phyloP scores from a whole-genome alignment of 2,329 filamentous ascomycete species.

The Cyphellophora attinorum region DNA sequence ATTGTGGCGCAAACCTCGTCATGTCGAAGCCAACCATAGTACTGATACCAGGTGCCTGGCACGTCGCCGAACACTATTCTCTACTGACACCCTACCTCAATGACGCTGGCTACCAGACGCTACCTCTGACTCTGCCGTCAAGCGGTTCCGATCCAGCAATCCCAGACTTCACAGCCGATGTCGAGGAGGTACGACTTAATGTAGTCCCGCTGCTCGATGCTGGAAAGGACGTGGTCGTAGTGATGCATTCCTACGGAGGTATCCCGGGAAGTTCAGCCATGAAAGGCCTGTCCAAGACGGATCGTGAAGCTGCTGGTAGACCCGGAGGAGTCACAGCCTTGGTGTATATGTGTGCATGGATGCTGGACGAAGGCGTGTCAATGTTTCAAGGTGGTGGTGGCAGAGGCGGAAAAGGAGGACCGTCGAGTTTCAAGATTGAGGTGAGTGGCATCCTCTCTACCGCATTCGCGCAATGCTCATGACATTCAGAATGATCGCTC shows the following conservation, averaged over 20 bases:
- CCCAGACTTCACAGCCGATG: constrained; percentile 27
- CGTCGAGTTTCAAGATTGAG: not conserved
- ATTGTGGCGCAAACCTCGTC: no score
- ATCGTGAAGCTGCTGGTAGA: constrained; percentile 19
- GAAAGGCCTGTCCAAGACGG: constrained; percentile 10
- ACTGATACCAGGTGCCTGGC: constrained; percentile 32
- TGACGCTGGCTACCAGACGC: constrained; percentile 23
- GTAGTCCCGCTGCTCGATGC: constrained; percentile 10
- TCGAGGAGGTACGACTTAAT: constrained; percentile 20
- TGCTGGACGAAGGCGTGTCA: not conserved
- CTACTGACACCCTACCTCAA: constrained; percentile 22
- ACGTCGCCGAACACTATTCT: constrained; percentile 23
- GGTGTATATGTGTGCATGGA: constrained; percentile 24
- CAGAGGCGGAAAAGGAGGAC: not conserved
- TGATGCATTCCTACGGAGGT: constrained; percentile 22
- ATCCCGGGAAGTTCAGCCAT: constrained; percentile 17
- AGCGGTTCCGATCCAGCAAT: constrained; percentile 23
- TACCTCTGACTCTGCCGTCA: constrained; percentile 22
- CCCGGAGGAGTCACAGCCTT: constrained; percentile 22
- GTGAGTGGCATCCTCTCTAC: no score
- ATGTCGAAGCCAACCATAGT: constrained; percentile 24
- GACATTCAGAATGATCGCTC: not conserved
- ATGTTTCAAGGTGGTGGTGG: not conserved
- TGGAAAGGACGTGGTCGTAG: constrained; percentile 13
- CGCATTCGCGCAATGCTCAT: not conserved